Conservation (phyloP, 306 rosid species). For the Castanea crenata region DNA sequence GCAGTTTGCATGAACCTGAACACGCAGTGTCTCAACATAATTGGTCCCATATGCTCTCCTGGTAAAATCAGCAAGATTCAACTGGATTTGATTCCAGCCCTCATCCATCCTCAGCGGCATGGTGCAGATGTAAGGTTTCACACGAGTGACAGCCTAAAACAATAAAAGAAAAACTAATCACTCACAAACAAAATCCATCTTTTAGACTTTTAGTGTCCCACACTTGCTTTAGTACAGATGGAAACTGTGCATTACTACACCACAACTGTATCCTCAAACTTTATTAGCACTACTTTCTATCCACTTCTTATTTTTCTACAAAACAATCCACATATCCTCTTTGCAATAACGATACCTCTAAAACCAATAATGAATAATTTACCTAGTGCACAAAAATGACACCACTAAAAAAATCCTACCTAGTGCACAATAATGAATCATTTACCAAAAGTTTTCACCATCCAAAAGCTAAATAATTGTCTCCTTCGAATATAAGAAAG, state of each 20-base stretch:
- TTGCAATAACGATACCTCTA: background rate
- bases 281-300: background rate
- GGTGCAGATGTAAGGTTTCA: slow-evolving; percentile 89
- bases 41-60: slow-evolving; percentile 98
- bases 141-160: slow-evolving; percentile 71
- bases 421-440: background rate
- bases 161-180: slow-evolving; percentile 11
- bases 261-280: background rate
- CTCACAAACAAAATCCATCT: background rate
- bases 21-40: slow-evolving; percentile 89
- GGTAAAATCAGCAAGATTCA: slow-evolving; percentile 78
- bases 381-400: background rate
- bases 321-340: background rate
- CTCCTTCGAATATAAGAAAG: too few relatives aligned
- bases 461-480: background rate
- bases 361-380: background rate
- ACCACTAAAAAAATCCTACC: too few relatives aligned
- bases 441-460: background rate
- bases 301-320: background rate
- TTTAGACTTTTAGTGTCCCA: background rate
- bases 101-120: slow-evolving; percentile 91
- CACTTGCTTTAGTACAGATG: background rate
- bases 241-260: background rate
- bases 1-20: slow-evolving; percentile 96
- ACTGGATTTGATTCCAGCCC: slow-evolving; percentile 96